phyloP scores from a whole-genome alignment of 148 eudicot species.

The Rheum nobile region DNA sequence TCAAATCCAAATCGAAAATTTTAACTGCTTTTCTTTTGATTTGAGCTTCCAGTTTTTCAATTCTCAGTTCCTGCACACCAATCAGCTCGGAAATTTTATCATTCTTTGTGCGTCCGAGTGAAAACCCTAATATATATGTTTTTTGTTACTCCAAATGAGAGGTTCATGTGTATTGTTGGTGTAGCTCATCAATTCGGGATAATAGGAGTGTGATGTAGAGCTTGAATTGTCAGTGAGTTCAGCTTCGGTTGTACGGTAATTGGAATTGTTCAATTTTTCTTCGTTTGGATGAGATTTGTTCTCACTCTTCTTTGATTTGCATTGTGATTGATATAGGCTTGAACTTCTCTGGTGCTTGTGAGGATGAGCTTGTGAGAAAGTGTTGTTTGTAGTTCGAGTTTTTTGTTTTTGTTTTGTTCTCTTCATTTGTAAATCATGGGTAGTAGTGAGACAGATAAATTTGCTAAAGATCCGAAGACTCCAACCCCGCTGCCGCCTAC shows the following conservation, averaged over 20 bases:
- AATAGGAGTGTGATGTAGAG: not conserved
- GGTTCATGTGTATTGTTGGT: not conserved
- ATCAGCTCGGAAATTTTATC: not conserved
- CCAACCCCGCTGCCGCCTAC: slow-evolving; percentile 30
- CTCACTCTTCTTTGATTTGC: not conserved
- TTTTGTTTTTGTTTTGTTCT: not conserved
- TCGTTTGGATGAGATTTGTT: not conserved
- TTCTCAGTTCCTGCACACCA: not conserved
- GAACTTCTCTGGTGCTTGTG: not conserved
- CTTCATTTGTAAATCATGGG: slow-evolving; percentile 43
- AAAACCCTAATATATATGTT: not conserved
- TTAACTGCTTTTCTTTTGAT: not conserved
- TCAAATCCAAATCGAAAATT: slow-evolving; percentile 9
- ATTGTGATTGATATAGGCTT: not conserved
- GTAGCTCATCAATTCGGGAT: not conserved
- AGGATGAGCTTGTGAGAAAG: slow-evolving; percentile 8
- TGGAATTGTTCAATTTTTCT: not conserved
- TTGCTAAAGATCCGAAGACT: slow-evolving; percentile 60
- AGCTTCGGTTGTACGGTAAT: not conserved
- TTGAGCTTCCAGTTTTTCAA: not conserved
- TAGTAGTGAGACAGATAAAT: slow-evolving; percentile 77
- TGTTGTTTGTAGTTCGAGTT: not conserved
- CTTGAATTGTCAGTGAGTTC: not conserved
- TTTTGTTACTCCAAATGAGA: not conserved
- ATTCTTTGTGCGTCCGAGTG: not conserved